Evolutionary conservation across 768 basidiomycete species (phyloP), one percentile per base, ranked within the genome.

Genomic region (Naganishia vaughanmartiniae): DNA sequence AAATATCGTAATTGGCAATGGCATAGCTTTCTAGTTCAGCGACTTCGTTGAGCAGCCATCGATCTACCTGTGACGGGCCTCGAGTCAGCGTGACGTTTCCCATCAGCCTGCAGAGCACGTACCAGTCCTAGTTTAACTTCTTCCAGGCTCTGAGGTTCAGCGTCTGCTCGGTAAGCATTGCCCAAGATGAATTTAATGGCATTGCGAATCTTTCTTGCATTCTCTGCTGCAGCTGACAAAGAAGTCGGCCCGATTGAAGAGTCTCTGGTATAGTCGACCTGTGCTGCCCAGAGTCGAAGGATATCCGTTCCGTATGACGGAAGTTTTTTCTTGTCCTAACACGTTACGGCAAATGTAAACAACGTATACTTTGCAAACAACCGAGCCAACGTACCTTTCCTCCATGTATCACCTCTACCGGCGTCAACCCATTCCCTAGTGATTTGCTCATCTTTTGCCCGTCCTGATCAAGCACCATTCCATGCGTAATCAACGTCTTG

Each of bases 371-470:
- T 5, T 9, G 46, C 48, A 17, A 39, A 54, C 11, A 26, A n/a
- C 0, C 51, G 24, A 10, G 10, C 24, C 10, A 10, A 72, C 78
- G 69, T 65, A 93, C 92, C 82, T 85, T 81, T 24, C 89, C 89
- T 26, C 93, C 95, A 69, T 88, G 78, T 31, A 96, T 87, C 69
- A 98, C 84, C 0, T 86, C 87, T 83, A 90, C 83, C 0, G 95
- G 95, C 75, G 89, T 91, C 58, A 94, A 81, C 30, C 96, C 88
- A 76, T 99, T 99, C 0, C 95, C 95, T 11, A 91, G 80, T 0
- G 91, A 93, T 83, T 99, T 99, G 86, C 94, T 97, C 95, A 99
- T 99, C 83, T 87, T 93, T 83, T 89, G 88, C 2, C 93, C 93
- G 15, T 85, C 82, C 77, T 92, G 87, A 75, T 98, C 96, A 6